phyloP scores from a whole-genome alignment of 2,329 filamentous ascomycete species.

The Fusarium nodosum region DNA sequence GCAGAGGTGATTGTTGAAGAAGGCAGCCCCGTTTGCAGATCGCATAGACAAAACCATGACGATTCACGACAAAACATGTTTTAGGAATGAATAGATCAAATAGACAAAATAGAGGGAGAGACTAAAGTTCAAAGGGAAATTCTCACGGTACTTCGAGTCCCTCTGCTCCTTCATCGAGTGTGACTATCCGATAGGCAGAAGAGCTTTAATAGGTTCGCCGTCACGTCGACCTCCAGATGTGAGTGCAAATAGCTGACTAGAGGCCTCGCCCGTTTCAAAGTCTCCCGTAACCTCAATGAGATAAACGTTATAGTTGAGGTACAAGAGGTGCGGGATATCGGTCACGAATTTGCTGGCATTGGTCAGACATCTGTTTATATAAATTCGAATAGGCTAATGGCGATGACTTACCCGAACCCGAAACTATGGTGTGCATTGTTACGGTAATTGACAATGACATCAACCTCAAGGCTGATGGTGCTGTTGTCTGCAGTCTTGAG shows the following conservation, averaged over 20 bases:
- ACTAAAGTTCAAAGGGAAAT: accelerated
- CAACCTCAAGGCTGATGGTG: constrained; percentile 12
- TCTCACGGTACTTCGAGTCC: accelerated
- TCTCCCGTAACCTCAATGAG: constrained; percentile 17
- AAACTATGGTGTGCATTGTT: constrained; percentile 29
- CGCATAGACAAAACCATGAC: not conserved
- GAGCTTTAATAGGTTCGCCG: constrained; percentile 7
- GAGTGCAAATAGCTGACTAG: constrained; percentile 6
- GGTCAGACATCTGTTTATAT: not conserved
- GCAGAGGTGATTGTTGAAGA: not conserved
- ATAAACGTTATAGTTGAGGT: constrained; percentile 18
- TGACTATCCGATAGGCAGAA: not conserved
- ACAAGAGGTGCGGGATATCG: not conserved
- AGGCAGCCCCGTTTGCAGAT: not conserved
- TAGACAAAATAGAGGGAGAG: not conserved
- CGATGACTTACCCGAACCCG: constrained; percentile 1
- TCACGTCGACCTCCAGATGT: constrained; percentile 7
- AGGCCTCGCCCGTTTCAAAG: constrained; percentile 1
- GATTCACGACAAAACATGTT: not conserved
- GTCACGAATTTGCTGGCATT: not conserved
- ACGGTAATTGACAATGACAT: constrained; percentile 18
- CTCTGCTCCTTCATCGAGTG: accelerated
- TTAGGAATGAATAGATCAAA: not conserved
- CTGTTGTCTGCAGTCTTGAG: constrained; percentile 12
- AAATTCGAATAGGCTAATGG: accelerated